Percentiles rank a stretch among this genome's conserved stretches.
These are phyloP conservation scores for Myrica gale DNA, from an alignment of 306 rosid genomes.

Conservation along the genomic window DNA sequence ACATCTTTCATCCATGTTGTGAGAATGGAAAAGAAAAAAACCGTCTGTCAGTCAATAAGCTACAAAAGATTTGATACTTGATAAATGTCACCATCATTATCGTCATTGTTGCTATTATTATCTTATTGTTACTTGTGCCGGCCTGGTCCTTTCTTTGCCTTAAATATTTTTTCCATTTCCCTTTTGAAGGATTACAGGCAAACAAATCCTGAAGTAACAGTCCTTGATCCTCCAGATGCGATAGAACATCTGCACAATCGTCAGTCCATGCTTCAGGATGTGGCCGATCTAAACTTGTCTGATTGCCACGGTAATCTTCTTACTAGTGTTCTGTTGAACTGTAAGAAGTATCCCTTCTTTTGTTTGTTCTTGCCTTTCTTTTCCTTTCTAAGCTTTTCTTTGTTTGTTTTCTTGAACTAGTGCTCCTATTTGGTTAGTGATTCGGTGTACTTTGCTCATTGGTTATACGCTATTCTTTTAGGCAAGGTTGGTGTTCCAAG, in stretches of 20 bases:
- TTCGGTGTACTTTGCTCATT: background rate
- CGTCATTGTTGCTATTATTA: too few relatives aligned
- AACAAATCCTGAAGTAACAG: conserved; percentile 44
- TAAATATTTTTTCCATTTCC: background rate
- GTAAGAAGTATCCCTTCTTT: background rate
- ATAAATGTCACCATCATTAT: too few relatives aligned
- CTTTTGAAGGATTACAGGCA: conserved; percentile 46
- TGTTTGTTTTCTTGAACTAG: background rate
- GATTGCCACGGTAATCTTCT: conserved; percentile 47
- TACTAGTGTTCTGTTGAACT: conserved; percentile 4
- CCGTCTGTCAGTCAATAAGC: background rate
- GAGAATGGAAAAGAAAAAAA: too few relatives aligned
- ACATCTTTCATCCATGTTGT: too few relatives aligned
- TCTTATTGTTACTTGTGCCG: background rate
- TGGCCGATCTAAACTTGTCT: conserved; percentile 47
- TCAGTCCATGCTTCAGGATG: conserved; percentile 57
- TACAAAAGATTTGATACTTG: too few relatives aligned
- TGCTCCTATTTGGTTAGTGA: background rate
- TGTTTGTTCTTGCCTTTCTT: background rate
- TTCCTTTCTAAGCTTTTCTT: background rate
- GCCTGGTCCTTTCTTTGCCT: conserved; percentile 19
- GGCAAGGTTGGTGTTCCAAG: conserved; percentile 52
- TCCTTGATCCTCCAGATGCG: conserved; percentile 51
- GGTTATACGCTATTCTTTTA: conserved; percentile 21
- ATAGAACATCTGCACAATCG: conserved; percentile 53